Evolutionary conservation across 1,284 basidiomycete genomes (phyloP).

Genomic region (Neonothopanus nambi): DNA sequence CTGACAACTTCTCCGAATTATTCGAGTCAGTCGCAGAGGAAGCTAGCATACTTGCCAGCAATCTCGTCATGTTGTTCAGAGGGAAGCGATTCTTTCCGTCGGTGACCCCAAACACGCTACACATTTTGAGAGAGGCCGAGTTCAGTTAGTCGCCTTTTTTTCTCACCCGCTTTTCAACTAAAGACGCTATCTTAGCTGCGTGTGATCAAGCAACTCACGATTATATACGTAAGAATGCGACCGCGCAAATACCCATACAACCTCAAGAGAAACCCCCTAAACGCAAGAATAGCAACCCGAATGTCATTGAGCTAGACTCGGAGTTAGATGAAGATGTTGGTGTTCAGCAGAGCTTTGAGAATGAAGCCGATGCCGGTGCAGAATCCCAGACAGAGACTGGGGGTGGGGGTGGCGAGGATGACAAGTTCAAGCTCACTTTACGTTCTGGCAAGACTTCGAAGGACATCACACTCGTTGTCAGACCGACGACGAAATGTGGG

Average conservation of each 20-base stretch:
- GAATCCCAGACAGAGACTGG: conserved; percentile 38
- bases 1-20: conserved; percentile 58
- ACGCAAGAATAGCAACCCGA: conserved; percentile 11
- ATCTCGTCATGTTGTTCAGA: conserved; percentile 58
- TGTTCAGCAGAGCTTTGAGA: conserved; percentile 9
- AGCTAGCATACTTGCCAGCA: conserved; percentile 45
- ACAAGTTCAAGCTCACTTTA: conserved; percentile 63
- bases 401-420: conserved; percentile 33
- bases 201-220: conserved; percentile 62
- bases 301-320: conserved; percentile 21
- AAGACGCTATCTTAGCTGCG: conserved; percentile 45
- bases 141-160: conserved; percentile 47
- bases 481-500: conserved; percentile 71
- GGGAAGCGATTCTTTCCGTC: conserved; percentile 64
- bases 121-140: conserved; percentile 65
- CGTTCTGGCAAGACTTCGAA: conserved; percentile 54
- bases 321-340: conserved; percentile 20
- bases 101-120: conserved; percentile 62
- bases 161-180: conserved; percentile 7
- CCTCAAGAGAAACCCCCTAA: conserved; percentile 15
- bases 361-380: conserved; percentile 26
- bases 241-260: conserved; percentile 13
- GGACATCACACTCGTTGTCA: conserved; percentile 64
- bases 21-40: conserved; percentile 66
- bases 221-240: conserved; percentile 49